Evolutionary conservation across 768 basidiomycete genomes (phyloP).

Genomic region (Panus rudis): DNA sequence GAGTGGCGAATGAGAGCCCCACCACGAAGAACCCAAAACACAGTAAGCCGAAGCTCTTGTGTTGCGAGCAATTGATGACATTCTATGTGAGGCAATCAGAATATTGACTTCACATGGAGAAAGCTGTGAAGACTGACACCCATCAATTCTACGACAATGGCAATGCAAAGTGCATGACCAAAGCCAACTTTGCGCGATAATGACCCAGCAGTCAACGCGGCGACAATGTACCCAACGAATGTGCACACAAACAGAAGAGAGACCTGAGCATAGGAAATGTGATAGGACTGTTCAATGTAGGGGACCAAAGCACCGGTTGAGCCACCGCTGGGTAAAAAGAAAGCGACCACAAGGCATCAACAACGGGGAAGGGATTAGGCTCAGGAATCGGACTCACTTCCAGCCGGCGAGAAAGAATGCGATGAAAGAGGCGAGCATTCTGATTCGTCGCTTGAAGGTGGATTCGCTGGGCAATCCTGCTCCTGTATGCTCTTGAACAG

Average conservation of each 20-base stretch:
- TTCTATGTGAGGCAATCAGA: slow-evolving; percentile 9
- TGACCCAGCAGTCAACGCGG: slow-evolving; percentile 15
- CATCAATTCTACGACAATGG: slow-evolving; percentile 14
- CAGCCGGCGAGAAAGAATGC: slow-evolving; percentile 21
- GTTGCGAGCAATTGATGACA: slow-evolving; percentile 22
- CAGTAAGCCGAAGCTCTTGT: slow-evolving; percentile 16
- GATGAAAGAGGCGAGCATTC: slow-evolving; percentile 15
- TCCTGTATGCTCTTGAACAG: too few species aligned
- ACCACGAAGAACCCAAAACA: slow-evolving; percentile 23
- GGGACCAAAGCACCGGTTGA: slow-evolving; percentile 21
- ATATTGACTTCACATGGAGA: too few species aligned
- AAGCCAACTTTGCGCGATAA: slow-evolving; percentile 15
- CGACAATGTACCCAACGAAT: slow-evolving; percentile 19
- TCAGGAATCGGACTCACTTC: slow-evolving; percentile 15
- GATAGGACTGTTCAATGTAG: slow-evolving; percentile 16
- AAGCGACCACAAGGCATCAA: neutral
- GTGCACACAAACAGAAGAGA: slow-evolving; percentile 19
- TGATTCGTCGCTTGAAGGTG: neutral
- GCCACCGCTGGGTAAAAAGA: slow-evolving; percentile 14
- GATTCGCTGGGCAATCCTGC: too few species aligned
- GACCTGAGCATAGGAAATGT: slow-evolving; percentile 19
- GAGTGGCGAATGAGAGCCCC: slow-evolving; percentile 19
- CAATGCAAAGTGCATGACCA: slow-evolving; percentile 17
- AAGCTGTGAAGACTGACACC: slow-evolving; percentile 11
- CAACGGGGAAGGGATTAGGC: neutral